Evolutionary conservation across 345 rosid species (phyloP), one percentile per base, ranked within the genome.

Genomic region (Euphorbia peplus): DNA sequence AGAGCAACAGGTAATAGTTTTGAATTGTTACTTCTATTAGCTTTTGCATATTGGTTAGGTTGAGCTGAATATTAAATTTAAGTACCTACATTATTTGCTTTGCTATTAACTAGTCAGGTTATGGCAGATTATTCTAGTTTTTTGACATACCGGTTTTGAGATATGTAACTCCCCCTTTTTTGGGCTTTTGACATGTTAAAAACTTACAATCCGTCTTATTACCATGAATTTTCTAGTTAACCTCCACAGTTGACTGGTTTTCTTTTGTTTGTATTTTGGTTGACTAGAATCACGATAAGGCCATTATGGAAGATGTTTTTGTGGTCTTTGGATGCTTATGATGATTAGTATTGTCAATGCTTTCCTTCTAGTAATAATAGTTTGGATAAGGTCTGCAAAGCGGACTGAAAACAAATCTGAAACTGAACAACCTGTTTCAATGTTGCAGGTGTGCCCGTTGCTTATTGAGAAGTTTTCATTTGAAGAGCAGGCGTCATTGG

Each of bases 401-500:
- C 56, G 50, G 28, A 50, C 15, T 65, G 48, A 30, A 68, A 69
- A 18, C 59, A 16, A 51, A 63, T 29, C 54, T 53, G 67, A 60
- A 69, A 35, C 64, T 80, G 42, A 75, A 39, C 15, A 22, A 44
- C 37, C 68, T 63, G 57, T 48, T 63, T 81, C 70, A 51, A 44
- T 26, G 61, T 63, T 29, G 68, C 81, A 90, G 91, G 91, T 90
- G 24, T 88, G 86, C 71, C 96, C 93, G 24, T 80, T 90, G 82
- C 83, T 90, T 41, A 85, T 85, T 26, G 93, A 90, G 73, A 88
- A 85, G 78, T 90, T 85, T 70, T 79, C 91, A 19, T 85, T 83
- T 69, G 80, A 68, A 72, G 96, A 90, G 81, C 96, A 90, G 73
- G 91, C 93, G 42, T 90, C 87, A 53, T 68, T 90, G 70, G 93